Conservation (phyloP, 1,139 yeast species). For the Kodamaea fungicola region DNA sequence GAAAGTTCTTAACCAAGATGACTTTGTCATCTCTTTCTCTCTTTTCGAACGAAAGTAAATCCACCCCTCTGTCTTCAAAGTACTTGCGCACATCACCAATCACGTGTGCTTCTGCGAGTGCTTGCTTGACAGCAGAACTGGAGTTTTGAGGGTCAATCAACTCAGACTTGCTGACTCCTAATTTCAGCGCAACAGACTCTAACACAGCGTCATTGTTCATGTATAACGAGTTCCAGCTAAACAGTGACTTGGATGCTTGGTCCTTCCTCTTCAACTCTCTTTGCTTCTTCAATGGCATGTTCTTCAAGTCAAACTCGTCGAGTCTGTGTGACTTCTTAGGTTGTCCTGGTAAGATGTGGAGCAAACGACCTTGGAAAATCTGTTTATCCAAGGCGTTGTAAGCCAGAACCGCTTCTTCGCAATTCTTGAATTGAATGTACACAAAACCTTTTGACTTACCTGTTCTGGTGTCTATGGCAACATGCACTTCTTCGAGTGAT, state of each 20-base stretch:
- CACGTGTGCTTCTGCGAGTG: slow-evolving; percentile 95
- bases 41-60: slow-evolving; percentile 65
- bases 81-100: slow-evolving; percentile 86
- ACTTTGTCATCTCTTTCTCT: slow-evolving; percentile 80
- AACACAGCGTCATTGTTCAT: slow-evolving; percentile 91
- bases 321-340: slow-evolving; percentile 73
- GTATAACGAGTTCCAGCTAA: slow-evolving; percentile 92
- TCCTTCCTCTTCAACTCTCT: slow-evolving; percentile 77
- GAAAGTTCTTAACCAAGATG: slow-evolving; percentile 83
- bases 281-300: slow-evolving; percentile 89
- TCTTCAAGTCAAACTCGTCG: slow-evolving; percentile 87
- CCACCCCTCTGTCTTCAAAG: slow-evolving; percentile 83
- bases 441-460: slow-evolving; percentile 94
- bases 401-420: slow-evolving; percentile 74
- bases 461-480: slow-evolving; percentile 87
- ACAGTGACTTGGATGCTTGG: slow-evolving; percentile 80
- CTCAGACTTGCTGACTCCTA: slow-evolving; percentile 81
- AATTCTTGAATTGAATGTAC: slow-evolving; percentile 65
- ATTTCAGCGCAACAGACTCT: slow-evolving; percentile 79
- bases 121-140: slow-evolving; percentile 93
- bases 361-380: slow-evolving; percentile 88
- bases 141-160: slow-evolving; percentile 85
- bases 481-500: slow-evolving; percentile 71
- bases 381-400: slow-evolving; percentile 74
- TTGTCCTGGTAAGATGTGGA: slow-evolving; percentile 86